Percentiles rank a stretch among this genome's conserved stretches.
phyloP scores from a whole-genome alignment of 106 monocot species.

The Alisma plantagoaquatica region DNA sequence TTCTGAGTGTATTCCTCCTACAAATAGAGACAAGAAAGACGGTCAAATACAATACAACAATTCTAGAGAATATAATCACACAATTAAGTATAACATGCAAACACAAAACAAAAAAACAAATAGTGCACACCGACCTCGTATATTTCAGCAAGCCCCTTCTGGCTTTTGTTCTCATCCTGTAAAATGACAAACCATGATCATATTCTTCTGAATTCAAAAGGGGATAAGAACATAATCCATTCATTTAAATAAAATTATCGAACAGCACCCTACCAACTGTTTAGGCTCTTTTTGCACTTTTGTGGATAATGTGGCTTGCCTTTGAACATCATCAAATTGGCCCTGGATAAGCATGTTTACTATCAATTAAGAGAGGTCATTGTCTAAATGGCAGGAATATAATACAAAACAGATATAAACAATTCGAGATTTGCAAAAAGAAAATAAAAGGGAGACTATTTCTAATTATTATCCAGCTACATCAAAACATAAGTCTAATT shows the following conservation, averaged over 20 bases:
- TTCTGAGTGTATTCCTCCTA: slow-evolving; percentile 95
- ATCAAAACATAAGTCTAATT: too few species aligned
- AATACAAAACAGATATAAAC: too few species aligned
- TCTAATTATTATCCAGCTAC: too few species aligned
- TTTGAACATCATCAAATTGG: slow-evolving; percentile 86
- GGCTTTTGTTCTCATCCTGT: slow-evolving; percentile 96
- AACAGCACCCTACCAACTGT: slow-evolving; percentile 52
- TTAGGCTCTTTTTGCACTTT: slow-evolving; percentile 62
- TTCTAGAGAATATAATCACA: too few species aligned
- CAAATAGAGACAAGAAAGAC: slow-evolving; percentile 5
- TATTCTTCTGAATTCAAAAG: slow-evolving; percentile 6
- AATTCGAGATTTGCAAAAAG: neutral
- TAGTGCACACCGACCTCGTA: slow-evolving; percentile 60
- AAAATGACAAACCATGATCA: neutral
- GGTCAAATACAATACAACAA: too few species aligned
- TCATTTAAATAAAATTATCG: neutral
- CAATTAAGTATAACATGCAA: too few species aligned
- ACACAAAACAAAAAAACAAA: slow-evolving; percentile 8
- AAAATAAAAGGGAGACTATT: neutral
- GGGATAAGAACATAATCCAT: neutral
- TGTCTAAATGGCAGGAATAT: too few species aligned
- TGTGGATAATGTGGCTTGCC: slow-evolving; percentile 40
- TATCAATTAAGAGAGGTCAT: too few species aligned
- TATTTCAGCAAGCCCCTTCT: slow-evolving; percentile 89
- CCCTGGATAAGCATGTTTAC: slow-evolving; percentile 26